Base-by-base conservation (phyloP, 805 yeast species). In the Cyberlindnera mississippiensis region DNA sequence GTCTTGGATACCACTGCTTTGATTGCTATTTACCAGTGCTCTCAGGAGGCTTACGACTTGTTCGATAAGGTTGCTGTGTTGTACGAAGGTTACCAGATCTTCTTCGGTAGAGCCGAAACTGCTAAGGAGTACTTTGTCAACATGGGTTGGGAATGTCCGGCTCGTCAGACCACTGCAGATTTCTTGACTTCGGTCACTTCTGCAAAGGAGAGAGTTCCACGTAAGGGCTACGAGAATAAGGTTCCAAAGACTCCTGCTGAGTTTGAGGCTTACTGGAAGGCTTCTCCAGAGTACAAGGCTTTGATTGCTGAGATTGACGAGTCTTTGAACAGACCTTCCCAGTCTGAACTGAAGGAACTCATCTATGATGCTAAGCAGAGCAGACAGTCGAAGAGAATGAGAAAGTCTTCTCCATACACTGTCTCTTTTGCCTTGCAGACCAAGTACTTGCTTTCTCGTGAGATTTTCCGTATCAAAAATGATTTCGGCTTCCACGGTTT, bases 21-120 rank as follows among this genome's bases (percentile, higher is more conserved):
- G 41, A 73, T 82, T 44, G 81, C 86, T 28, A 77, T 82, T 33
- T 75, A 76, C 53, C 81, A 76, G 56, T 72, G 78, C 49, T 67
- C 76, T n/a, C 76, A 75, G 56, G 72, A 70, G 45, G 75, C 76
- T 24, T 76, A 74, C 51, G 76, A 75, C 36, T 55, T 73, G 41
- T 77, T 76, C 48, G 77, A 76, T 55, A 75, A 73, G 47, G 80
- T 75, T 9, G 62, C 67, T 40, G 68, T 78, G 27, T 56, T 78
- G 33, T 76, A 78, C 57, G 77, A 73, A 45, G 83, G 82, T 38
- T 62, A 69, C 49, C 81, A 78, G 58, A 72, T 78, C 38, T 78
- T 48, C 60, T 78, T 66, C 42, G 84, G 84, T 45, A 55, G 63
- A 16, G 64, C 71, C 18, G 57, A 57, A 26, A 40, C 56, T 15